Evolutionary conservation across 2,329 filamentous ascomycete genomes (phyloP).

Genomic region (Pseudohalonectria lignicola): DNA sequence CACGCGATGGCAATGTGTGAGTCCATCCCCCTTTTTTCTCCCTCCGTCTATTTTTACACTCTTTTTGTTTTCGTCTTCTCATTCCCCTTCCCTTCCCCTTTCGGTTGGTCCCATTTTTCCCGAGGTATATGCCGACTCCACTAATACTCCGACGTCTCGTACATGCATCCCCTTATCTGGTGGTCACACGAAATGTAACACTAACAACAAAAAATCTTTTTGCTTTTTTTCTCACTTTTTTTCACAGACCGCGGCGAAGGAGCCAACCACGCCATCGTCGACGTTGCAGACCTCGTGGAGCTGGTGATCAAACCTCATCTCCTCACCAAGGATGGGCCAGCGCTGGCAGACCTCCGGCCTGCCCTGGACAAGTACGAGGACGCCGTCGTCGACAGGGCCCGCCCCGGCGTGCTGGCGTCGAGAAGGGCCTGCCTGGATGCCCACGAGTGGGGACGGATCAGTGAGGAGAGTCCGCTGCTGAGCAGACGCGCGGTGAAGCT

Average conservation of each 20-base stretch:
- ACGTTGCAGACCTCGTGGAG: slow-evolving; percentile 32
- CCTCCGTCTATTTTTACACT: slow-evolving; percentile 1
- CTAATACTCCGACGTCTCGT: too few species aligned
- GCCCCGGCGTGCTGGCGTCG: slow-evolving; percentile 35
- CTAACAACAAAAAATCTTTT: not conserved
- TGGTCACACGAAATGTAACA: too few species aligned
- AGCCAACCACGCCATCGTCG: slow-evolving; percentile 44
- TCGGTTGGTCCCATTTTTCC: too few species aligned
- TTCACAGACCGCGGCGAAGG: slow-evolving; percentile 42
- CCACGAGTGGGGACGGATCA: slow-evolving; percentile 34
- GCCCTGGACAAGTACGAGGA: slow-evolving; percentile 30
- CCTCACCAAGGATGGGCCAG: not conserved
- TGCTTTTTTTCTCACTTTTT: not conserved
- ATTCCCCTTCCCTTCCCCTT: not conserved
- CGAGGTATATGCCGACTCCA: too few species aligned
- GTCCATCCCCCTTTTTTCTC: too few species aligned
- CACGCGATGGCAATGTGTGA: slow-evolving; percentile 52
- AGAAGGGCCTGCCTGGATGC: slow-evolving; percentile 43
- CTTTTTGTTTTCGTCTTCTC: not conserved
- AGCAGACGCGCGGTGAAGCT: slow-evolving; percentile 24
- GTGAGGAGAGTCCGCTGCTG: slow-evolving; percentile 21
- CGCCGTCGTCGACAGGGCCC: slow-evolving; percentile 28
- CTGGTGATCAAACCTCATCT: slow-evolving; percentile 8
- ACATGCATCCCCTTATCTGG: too few species aligned
- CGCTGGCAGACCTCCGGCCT: slow-evolving; percentile 10